These are phyloP conservation scores for Ajuga reptans DNA, from an alignment of 305 asterid genomes.

Conservation along the genomic window DNA sequence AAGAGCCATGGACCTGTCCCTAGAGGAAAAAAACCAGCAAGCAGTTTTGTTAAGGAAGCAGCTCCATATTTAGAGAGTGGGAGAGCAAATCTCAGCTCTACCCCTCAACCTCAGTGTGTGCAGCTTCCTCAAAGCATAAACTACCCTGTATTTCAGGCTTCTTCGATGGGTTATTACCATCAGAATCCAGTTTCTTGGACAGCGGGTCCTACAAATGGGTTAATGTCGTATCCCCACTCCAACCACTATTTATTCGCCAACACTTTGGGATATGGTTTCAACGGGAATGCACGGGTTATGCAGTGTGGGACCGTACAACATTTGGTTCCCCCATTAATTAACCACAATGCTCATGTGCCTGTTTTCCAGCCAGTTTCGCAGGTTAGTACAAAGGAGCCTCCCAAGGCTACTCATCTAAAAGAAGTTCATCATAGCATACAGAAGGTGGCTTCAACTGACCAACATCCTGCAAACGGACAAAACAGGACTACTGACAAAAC, in stretches of 20 bases:
- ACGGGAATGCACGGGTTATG: slow-evolving; percentile 52
- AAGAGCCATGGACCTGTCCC: slow-evolving; percentile 27
- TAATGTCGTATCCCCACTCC: slow-evolving; percentile 59
- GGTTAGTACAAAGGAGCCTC: slow-evolving; percentile 36
- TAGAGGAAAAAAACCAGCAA: slow-evolving; percentile 28
- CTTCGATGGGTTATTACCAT: slow-evolving; percentile 65
- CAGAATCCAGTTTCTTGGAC: slow-evolving; percentile 71
- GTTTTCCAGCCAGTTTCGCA: slow-evolving; percentile 55
- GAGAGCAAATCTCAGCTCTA: slow-evolving; percentile 31
- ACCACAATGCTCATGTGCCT: slow-evolving; percentile 49
- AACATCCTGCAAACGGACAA: slow-evolving; percentile 28
- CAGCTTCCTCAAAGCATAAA: slow-evolving; percentile 47
- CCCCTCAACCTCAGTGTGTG: slow-evolving; percentile 45
- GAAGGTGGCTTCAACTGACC: slow-evolving; percentile 29
- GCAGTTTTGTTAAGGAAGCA: slow-evolving; percentile 30
- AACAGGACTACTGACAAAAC: slow-evolving; percentile 30
- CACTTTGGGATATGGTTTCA: slow-evolving; percentile 59
- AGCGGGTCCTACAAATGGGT: slow-evolving; percentile 55
- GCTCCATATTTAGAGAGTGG: slow-evolving; percentile 35
- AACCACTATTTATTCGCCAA: slow-evolving; percentile 58
- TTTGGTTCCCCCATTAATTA: slow-evolving; percentile 44
- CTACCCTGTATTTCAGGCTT: slow-evolving; percentile 60
- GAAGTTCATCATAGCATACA: slow-evolving; percentile 25
- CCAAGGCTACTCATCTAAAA: slow-evolving; percentile 32
- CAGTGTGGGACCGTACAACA: slow-evolving; percentile 63